Evolutionary conservation across 73 alveolate species (phyloP).

Genomic region (Durusdinium trenchii): DNA sequence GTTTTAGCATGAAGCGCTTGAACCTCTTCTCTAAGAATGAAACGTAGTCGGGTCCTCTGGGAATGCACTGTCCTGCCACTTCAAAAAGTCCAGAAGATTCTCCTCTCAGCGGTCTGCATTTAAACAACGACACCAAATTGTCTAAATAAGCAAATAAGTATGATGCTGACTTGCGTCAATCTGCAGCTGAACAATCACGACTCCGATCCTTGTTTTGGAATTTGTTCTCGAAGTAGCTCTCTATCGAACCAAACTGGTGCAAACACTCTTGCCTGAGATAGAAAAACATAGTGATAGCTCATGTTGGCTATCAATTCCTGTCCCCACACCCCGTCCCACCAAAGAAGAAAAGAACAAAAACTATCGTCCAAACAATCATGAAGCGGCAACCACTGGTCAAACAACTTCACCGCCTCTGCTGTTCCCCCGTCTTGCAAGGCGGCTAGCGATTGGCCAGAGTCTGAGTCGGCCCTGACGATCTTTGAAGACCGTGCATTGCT

Average conservation of each 20-base stretch:
- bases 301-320: not conserved
- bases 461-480: too few relatives aligned
- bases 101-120: not conserved
- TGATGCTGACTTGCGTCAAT: too few relatives aligned
- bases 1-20: not conserved
- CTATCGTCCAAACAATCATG: too few relatives aligned
- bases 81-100: not conserved
- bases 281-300: not conserved
- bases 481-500: too few relatives aligned
- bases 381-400: not conserved
- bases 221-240: not conserved
- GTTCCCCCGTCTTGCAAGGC: not conserved
- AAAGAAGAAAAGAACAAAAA: too few relatives aligned
- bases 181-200: not conserved
- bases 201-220: not conserved
- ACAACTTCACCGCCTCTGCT: slow-evolving; percentile 29
- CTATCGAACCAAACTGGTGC: not conserved
- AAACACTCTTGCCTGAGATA: not conserved
- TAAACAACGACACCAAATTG: not conserved
- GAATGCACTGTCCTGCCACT: not conserved
- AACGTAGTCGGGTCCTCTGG: not conserved
- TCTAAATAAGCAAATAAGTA: too few relatives aligned
- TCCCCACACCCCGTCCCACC: too few relatives aligned
- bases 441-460: not conserved
- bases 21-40: not conserved